Evolutionary conservation across 441 rosid genomes (phyloP), one percentile per base, ranked within the genome.

Genomic region (Populus hybrid): DNA sequence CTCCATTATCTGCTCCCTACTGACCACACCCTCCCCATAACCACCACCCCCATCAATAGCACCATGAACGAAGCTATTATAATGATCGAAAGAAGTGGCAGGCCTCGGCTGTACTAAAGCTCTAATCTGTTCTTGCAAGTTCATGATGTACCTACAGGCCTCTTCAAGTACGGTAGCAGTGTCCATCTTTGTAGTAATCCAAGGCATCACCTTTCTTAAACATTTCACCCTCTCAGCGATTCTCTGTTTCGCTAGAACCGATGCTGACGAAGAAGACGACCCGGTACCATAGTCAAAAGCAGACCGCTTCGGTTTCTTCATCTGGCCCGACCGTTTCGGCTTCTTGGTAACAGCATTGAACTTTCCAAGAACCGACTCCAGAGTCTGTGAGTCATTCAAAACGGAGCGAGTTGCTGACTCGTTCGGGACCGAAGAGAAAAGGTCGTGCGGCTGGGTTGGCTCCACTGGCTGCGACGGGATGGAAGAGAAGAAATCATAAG

Each of bases 161-260:
- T 69, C 72, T 4, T 69, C 72, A 34, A 69, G 72, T 3, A 35
- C 21, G 11, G 72, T 69, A 18, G 72, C 42, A 36, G 38, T 69
- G 72, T 69, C 72, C 72, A 69, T 69, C 24, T 35, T 69, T 57
- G 63, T 57, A 19, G 42, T 35, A 18, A 14, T 38, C 72, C 72
- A 16, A 6, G 40, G 72, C 72, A 69, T 69, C 46, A 69, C 24
- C 26, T 69, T 69, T 21, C 38, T n/a, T 32, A 69, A 69, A 21
- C 46, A 16, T 16, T 19, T 14, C 46, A 38, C 46, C 72, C 24
- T 69, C 46, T 34, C 72, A 11, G 24, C 21, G 10, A 69, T 32
- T 21, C 11, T 69, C 53, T 69, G 63, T 19, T 18, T 18, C 21
- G 63, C 4, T 2, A 57, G 63, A 57, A 57, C 21, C 63, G 63